phyloP scores from a whole-genome alignment of 1,284 basidiomycete species.

The Leccinum subrobustum region DNA sequence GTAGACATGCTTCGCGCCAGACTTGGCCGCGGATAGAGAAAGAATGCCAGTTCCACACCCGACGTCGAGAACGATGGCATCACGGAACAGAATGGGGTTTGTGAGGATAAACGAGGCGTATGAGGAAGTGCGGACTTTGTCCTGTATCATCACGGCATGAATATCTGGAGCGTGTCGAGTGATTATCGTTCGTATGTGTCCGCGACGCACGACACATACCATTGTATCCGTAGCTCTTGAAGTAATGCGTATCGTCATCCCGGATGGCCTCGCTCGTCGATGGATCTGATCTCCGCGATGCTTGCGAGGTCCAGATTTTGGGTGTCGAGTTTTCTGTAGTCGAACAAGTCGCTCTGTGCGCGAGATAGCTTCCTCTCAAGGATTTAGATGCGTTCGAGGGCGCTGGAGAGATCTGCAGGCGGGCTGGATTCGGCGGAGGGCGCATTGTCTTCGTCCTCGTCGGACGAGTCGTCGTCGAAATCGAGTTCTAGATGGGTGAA shows the following conservation, averaged over 20 bases:
- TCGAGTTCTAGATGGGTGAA: slow-evolving; percentile 47
- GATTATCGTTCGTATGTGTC: neutral
- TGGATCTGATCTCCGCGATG: slow-evolving; percentile 41
- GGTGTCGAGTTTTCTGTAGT: slow-evolving; percentile 58
- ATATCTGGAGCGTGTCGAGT: slow-evolving; percentile 50
- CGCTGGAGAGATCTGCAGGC: slow-evolving; percentile 34
- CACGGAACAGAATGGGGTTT: slow-evolving; percentile 83
- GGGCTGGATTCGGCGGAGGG: slow-evolving; percentile 25
- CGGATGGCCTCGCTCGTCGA: slow-evolving; percentile 35
- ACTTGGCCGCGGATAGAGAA: slow-evolving; percentile 88
- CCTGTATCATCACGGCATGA: slow-evolving; percentile 79
- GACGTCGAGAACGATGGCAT: slow-evolving; percentile 90
- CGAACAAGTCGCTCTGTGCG: slow-evolving; percentile 52
- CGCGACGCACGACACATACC: slow-evolving; percentile 46
- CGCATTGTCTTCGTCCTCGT: slow-evolving; percentile 45
- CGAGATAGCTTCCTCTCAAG: slow-evolving; percentile 55
- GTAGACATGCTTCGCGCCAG: slow-evolving; percentile 91
- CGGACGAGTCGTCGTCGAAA: slow-evolving; percentile 75
- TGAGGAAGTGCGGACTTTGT: slow-evolving; percentile 89
- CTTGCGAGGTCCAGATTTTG: slow-evolving; percentile 48
- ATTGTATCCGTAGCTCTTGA: slow-evolving; percentile 90
- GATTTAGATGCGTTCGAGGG: slow-evolving; percentile 45
- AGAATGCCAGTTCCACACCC: slow-evolving; percentile 95
- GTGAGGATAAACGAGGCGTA: slow-evolving; percentile 91
- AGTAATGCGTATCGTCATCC: slow-evolving; percentile 94